Evolutionary conservation across 2,329 filamentous ascomycete genomes (phyloP).

Genomic region (Tolypocladium sp.): DNA sequence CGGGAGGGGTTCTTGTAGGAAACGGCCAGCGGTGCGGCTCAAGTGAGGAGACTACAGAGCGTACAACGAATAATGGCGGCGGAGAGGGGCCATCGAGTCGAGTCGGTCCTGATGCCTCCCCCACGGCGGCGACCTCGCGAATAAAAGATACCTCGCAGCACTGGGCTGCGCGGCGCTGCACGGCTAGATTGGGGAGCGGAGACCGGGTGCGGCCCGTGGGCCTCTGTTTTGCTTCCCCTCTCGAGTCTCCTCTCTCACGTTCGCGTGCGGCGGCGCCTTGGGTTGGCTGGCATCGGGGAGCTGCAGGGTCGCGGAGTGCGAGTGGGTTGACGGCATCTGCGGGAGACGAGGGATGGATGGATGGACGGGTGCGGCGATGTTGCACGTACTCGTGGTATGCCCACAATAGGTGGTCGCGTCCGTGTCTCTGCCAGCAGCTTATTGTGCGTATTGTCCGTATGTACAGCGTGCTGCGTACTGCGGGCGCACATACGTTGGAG

Average conservation of each 20-base stretch:
- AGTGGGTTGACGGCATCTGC: constrained; percentile 8
- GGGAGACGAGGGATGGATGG: not conserved
- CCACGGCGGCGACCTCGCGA: not conserved
- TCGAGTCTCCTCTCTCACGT: constrained; percentile 3
- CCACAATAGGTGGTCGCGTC: not conserved
- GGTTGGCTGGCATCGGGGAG: constrained; percentile 6
- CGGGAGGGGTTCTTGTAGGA: constrained; percentile 6
- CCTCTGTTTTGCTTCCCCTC: constrained; percentile 1
- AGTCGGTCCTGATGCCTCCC: not conserved
- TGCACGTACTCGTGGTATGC: not conserved
- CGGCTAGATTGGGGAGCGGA: not conserved
- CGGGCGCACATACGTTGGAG: not conserved
- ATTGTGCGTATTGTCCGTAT: not conserved
- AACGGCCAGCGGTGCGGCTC: constrained; percentile 4
- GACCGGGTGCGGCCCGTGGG: constrained; percentile 1
- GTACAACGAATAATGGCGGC: not conserved
- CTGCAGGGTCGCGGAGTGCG: constrained; percentile 7
- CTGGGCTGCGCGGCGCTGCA: not conserved
- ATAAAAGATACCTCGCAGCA: not conserved
- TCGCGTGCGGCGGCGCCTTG: constrained; percentile 1
- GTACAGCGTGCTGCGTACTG: not conserved
- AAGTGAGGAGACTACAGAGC: not conserved
- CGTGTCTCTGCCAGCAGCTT: not conserved
- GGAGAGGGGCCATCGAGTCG: not conserved
- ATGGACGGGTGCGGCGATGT: not conserved